phyloP scores from a whole-genome alignment of 2,329 filamentous ascomycete genomes.

The Monilinia laxa region DNA sequence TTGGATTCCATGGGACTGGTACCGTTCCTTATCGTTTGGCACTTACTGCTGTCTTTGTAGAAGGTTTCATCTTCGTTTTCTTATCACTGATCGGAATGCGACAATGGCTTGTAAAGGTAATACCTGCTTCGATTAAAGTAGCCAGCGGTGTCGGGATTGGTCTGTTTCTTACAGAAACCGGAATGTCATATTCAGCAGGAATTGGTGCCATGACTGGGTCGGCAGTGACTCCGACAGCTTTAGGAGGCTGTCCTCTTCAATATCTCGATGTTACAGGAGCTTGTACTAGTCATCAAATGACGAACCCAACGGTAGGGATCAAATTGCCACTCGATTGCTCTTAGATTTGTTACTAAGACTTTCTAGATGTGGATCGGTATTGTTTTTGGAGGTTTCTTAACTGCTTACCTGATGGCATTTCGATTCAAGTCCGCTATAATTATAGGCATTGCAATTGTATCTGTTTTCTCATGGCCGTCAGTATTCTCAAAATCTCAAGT shows the following conservation, averaged over 20 bases:
- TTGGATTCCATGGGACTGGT: constrained; percentile 59
- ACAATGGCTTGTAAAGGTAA: constrained; percentile 68
- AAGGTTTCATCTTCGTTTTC: constrained; percentile 63
- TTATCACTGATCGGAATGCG: constrained; percentile 67
- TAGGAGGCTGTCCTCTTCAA: constrained; percentile 69
- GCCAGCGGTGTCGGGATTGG: constrained; percentile 66
- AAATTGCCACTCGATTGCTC: background rate
- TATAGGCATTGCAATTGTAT: constrained; percentile 69
- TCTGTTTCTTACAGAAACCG: constrained; percentile 62
- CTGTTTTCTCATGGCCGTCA: constrained; percentile 72
- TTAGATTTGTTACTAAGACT: constrained; percentile 8
- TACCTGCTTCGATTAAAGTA: constrained; percentile 63
- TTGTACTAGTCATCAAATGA: constrained; percentile 66
- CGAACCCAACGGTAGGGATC: constrained; percentile 63
- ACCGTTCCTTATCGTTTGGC: constrained; percentile 58
- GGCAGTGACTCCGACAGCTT: constrained; percentile 68
- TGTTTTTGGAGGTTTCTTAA: constrained; percentile 75
- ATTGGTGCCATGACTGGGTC: constrained; percentile 76
- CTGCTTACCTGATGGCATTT: constrained; percentile 77
- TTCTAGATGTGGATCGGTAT: constrained; percentile 78
- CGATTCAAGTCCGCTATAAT: constrained; percentile 74
- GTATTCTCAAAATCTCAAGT: constrained; percentile 36
- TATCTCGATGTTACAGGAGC: constrained; percentile 51
- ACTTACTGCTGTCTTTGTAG: constrained; percentile 63
- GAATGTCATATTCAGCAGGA: constrained; percentile 69